These are phyloP conservation scores for Fusarium nisikadoi DNA, from an alignment of 2,329 filamentous ascomycete genomes.

Conservation along the genomic window DNA sequence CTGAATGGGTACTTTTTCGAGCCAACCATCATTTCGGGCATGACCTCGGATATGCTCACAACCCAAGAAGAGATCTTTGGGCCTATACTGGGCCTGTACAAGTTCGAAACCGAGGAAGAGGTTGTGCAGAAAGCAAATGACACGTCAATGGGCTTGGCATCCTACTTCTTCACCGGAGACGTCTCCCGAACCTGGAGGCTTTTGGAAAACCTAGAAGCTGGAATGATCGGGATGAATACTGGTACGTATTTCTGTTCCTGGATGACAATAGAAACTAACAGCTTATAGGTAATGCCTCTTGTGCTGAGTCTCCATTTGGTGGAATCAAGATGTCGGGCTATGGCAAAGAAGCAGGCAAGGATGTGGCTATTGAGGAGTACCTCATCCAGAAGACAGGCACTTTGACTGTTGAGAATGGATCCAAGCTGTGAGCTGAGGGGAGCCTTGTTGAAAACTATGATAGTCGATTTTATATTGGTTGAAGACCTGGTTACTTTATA, in stretches of 20 bases:
- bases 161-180: conserved; percentile 32
- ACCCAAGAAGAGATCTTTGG: conserved; percentile 31
- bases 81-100: conserved; percentile 14
- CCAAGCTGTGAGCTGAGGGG: background rate
- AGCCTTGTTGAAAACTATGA: accelerated
- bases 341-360: conserved; percentile 51
- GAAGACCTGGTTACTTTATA: background rate
- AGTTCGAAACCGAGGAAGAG: conserved; percentile 29
- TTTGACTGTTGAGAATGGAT: background rate
- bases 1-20: conserved; percentile 12
- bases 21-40: conserved; percentile 16
- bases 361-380: conserved; percentile 56
- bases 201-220: conserved; percentile 27
- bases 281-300: conserved; percentile 36
- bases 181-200: conserved; percentile 22
- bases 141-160: conserved; percentile 13
- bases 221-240: conserved; percentile 27
- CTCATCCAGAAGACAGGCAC: conserved; percentile 53
- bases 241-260: background rate
- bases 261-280: accelerated
- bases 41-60: conserved; percentile 14
- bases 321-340: conserved; percentile 30
- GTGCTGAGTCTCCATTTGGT: conserved; percentile 52
- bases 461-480: background rate
- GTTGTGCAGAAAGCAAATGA: conserved; percentile 24